phyloP scores from a whole-genome alignment of 2,329 filamentous ascomycete species.

The Rhexocercosporidium sp. region DNA sequence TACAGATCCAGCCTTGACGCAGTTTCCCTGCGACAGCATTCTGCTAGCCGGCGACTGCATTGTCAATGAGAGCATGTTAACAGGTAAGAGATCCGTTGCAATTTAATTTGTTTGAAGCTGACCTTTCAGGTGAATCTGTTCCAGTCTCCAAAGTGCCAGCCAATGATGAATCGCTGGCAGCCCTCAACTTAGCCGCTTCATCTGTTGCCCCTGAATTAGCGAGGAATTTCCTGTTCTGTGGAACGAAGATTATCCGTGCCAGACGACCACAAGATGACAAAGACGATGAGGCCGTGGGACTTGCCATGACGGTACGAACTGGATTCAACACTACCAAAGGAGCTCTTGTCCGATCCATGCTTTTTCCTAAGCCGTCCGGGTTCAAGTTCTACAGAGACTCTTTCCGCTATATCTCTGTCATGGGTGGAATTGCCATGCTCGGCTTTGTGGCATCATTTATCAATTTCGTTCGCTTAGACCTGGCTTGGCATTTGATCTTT shows the following conservation, averaged over 20 bases:
- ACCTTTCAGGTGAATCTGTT: conserved; percentile 79
- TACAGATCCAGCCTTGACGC: conserved; percentile 85
- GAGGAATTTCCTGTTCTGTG: conserved; percentile 90
- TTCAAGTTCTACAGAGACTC: conserved; percentile 99
- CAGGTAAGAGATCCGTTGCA: conserved; percentile 52
- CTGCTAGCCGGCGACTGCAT: conserved; percentile 94
- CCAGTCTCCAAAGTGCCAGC: conserved; percentile 92
- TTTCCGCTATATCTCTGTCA: conserved; percentile 96
- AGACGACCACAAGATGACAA: conserved; percentile 85
- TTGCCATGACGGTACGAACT: conserved; percentile 91
- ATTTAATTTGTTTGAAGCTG: not conserved
- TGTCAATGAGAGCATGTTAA: conserved; percentile 99
- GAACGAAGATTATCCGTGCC: conserved; percentile 93
- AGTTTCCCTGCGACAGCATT: conserved; percentile 91
- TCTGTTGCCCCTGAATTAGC: conserved; percentile 84
- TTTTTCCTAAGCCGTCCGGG: conserved; percentile 96
- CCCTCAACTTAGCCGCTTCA: conserved; percentile 79
- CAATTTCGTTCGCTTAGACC: conserved; percentile 85
- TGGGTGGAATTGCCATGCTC: conserved; percentile 83
- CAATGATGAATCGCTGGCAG: conserved; percentile 76
- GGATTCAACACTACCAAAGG: conserved; percentile 99
- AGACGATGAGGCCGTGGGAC: conserved; percentile 85
- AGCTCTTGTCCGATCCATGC: conserved; percentile 92
- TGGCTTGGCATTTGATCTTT: conserved; percentile 90
- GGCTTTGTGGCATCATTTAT: conserved; percentile 91